Evolutionary conservation across 2,329 filamentous ascomycete species (phyloP).

Genomic region (Helminthosporium solani): DNA sequence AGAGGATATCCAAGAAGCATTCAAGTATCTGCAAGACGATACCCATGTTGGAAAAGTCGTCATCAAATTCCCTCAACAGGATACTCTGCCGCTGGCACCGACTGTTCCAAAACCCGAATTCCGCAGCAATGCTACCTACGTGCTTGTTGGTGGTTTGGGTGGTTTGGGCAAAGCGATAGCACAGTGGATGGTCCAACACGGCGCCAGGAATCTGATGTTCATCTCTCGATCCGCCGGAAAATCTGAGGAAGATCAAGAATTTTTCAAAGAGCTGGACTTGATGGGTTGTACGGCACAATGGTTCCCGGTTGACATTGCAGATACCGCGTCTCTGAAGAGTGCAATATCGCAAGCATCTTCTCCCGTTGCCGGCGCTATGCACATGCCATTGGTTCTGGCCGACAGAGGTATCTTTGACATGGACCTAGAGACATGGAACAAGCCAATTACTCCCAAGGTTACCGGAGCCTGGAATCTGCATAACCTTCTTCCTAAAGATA

Average conservation of each 20-base stretch:
- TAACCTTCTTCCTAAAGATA: neutral
- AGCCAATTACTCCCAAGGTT: constrained; percentile 15
- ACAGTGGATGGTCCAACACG: constrained; percentile 18
- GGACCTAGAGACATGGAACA: constrained; percentile 12
- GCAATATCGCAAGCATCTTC: constrained; percentile 2
- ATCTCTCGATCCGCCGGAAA: constrained; percentile 15
- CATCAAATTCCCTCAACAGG: neutral
- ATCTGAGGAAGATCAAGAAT: neutral
- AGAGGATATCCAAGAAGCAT: constrained; percentile 24
- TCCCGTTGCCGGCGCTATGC: constrained; percentile 13
- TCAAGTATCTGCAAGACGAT: constrained; percentile 37
- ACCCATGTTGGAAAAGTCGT: constrained; percentile 35
- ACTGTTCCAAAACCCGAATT: too few species aligned
- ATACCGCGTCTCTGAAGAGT: constrained; percentile 2
- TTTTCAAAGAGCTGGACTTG: constrained; percentile 9
- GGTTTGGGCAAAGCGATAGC: constrained; percentile 21
- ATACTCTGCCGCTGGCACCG: neutral
- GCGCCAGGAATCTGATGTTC: constrained; percentile 18
- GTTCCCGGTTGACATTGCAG: constrained; percentile 7
- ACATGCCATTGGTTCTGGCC: constrained; percentile 17
- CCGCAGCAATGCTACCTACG: constrained; percentile 18
- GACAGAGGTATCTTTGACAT: constrained; percentile 14
- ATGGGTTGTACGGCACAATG: constrained; percentile 13
- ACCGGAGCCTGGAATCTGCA: constrained; percentile 29
- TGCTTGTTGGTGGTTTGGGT: constrained; percentile 26